Base-by-base conservation (phyloP, 2,329 filamentous ascomycete species). In the Akanthomyces muscarius region DNA sequence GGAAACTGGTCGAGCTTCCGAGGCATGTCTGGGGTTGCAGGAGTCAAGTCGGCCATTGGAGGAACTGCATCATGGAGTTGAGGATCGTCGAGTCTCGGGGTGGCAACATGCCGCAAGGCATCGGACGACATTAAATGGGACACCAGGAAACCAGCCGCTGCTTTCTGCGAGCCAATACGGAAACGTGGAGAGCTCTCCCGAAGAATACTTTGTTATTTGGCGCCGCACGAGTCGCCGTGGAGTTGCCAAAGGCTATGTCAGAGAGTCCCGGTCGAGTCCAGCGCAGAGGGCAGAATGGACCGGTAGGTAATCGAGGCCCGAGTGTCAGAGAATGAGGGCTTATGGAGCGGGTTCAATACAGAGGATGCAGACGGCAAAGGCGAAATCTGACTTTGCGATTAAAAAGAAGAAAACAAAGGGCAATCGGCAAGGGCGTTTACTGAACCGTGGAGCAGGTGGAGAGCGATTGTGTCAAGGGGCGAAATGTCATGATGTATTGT, bases 401-500 rank as follows among this genome's bases (percentile, higher is more conserved):
- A 13, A 1, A 14, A 10, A 21, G 21, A 21, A 21, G 21, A 42
- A 30, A 16, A 48, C 48, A 28, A 21, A n/a, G 30, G 21, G 1
- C 36, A 16, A 11, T 11, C 42, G 23, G 30, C 21, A n/a, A 47
- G 30, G 18, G 28, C 28, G 30, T n/a, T 58, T 36, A 50, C 44
- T 23, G 28, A 48, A 11, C 36, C 47, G 47, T 25, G 45, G 23
- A 51, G 47, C 33, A 60, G 10, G 56, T 47, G 47, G 56, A 51
- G 13, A 30, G 30, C 30, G 11, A 33, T 28, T 7, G 45, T 7
- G 21, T 14, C 21, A 13, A 23, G 56, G 56, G 56, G 36, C 56
- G 30, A 30, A 33, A 60, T 51, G 56, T 60, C 45, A 60, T 60
- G 56, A 60, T 60, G 47, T 60, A 60, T 51, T 60, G 41, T n/a